These are phyloP conservation scores for Oxalis stricta DNA, from an alignment of 441 rosid species.

Conservation along the genomic window DNA sequence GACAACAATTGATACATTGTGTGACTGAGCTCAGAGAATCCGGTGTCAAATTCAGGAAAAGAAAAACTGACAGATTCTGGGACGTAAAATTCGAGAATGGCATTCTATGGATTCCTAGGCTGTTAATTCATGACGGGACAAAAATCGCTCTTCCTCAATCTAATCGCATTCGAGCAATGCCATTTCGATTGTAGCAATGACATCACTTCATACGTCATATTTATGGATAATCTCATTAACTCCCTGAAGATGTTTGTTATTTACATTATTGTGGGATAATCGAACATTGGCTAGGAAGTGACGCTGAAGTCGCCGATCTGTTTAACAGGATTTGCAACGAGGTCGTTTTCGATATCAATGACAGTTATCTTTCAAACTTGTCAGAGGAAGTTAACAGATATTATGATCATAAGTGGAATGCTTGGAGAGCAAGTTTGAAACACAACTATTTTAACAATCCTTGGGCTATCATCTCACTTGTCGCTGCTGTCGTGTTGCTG, in stretches of 20 bases:
- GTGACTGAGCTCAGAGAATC: slow-evolving; percentile 72
- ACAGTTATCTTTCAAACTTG: slow-evolving; percentile 53
- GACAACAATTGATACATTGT: slow-evolving; percentile 67
- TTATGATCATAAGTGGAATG: slow-evolving; percentile 65
- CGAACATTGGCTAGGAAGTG: slow-evolving; percentile 83
- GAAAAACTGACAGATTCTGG: slow-evolving; percentile 76
- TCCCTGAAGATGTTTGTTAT: slow-evolving; percentile 66
- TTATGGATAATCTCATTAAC: slow-evolving; percentile 84
- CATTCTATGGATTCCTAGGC: slow-evolving; percentile 50
- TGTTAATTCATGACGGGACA: slow-evolving; percentile 80
- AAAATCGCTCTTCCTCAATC: slow-evolving; percentile 73
- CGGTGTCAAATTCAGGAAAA: slow-evolving; percentile 57
- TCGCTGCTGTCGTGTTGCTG: slow-evolving; percentile 56
- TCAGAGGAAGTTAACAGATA: slow-evolving; percentile 54
- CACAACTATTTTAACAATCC: slow-evolving; percentile 80
- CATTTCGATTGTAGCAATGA: slow-evolving; percentile 62
- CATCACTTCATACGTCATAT: slow-evolving; percentile 64
- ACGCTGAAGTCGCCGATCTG: slow-evolving; percentile 69
- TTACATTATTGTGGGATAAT: slow-evolving; percentile 67
- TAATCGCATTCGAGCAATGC: slow-evolving; percentile 72
- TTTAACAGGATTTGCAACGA: slow-evolving; percentile 79
- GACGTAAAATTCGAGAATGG: slow-evolving; percentile 66
- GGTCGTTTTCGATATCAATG: slow-evolving; percentile 64
- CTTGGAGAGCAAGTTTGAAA: slow-evolving; percentile 62
- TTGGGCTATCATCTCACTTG: slow-evolving; percentile 66